Conservation (phyloP, 768 basidiomycete species). For the Russula olivacea region DNA sequence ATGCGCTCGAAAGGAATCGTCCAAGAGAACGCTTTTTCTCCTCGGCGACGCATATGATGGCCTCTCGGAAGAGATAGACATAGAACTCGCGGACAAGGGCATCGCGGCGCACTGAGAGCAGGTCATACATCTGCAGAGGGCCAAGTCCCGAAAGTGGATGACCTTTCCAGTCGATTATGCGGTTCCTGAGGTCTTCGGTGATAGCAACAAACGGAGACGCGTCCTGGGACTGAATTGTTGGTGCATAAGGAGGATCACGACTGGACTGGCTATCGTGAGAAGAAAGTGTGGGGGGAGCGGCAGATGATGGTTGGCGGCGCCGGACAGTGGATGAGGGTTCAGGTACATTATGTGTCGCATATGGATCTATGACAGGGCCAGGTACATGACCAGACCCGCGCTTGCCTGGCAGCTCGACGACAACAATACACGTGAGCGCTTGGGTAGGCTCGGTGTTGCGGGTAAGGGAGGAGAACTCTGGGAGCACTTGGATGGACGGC, state of each 20-base stretch:
- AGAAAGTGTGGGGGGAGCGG: slow-evolving; percentile 27
- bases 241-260: slow-evolving; percentile 11
- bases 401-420: slow-evolving; percentile 86
- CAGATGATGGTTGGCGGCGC: slow-evolving; percentile 31
- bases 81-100: slow-evolving; percentile 88
- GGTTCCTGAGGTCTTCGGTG: slow-evolving; percentile 80
- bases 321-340: slow-evolving; percentile 23
- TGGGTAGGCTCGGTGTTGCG: slow-evolving; percentile 66
- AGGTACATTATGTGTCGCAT: slow-evolving; percentile 27
- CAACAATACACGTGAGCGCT: slow-evolving; percentile 87
- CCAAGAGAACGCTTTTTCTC: slow-evolving; percentile 85
- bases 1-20: slow-evolving; percentile 60
- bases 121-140: slow-evolving; percentile 85
- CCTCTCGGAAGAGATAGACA: slow-evolving; percentile 96
- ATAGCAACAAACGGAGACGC: slow-evolving; percentile 77
- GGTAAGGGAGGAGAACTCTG: slow-evolving; percentile 82
- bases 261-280: slow-evolving; percentile 15
- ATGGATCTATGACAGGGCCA: slow-evolving; percentile 41
- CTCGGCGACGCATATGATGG: slow-evolving; percentile 91
- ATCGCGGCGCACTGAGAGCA: slow-evolving; percentile 84
- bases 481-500: slow-evolving; percentile 88
- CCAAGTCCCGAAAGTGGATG: slow-evolving; percentile 89
- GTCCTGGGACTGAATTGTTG: slow-evolving; percentile 32
- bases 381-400: slow-evolving; percentile 36
- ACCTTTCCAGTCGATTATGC: slow-evolving; percentile 96